Base-by-base conservation (phyloP, 2,329 filamentous ascomycete genomes). In the Fusarium clavum region DNA sequence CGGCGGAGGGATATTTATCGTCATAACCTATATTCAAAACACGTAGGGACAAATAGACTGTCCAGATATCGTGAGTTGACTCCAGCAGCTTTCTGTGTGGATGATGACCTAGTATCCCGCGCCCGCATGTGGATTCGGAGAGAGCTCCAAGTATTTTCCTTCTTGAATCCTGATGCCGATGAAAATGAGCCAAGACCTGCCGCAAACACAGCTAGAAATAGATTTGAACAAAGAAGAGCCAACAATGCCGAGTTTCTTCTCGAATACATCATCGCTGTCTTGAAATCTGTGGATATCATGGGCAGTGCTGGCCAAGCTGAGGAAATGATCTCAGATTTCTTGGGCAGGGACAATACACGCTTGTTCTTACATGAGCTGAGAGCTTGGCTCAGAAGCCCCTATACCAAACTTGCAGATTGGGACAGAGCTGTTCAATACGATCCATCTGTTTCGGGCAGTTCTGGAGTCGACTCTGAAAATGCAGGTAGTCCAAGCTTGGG, bases 331-430 rank as follows among this genome's bases (percentile, higher is more conserved):
- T 83, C 88, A 24, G 93, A 96, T 51, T 96, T 94, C 70, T 76
- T 98, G 6, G 94, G 94, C 0, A 84, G 90, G 58, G 88, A 91
- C 20, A 88, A 94, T 77, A 89, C 93, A 3, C 83, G 85, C 20
- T 79, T 97, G 41, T 93, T 98, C 71, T 80, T 97, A 63, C 95
- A 98, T 80, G 95, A 98, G 81, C 79, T 98, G 64, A 87, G 91
- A 65, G 88, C 89, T 13, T 98, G 93, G 89, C 80, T 98, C 71
- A 86, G 93, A 60, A 97, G 94, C 78, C 94, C 94, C 0, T 95
- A 89, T 75, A 84, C 79, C 4, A 89, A 86, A 11, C 79, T 97
- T 11, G 85, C 88, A 54, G 91, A 91, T 48, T 98, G 94, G 94
- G 95, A 98, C 81, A 83, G 86, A 20, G 83, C 89, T 69, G 92